A percentile compares a stretch with the other conserved stretches of the same genome.
These are phyloP conservation scores for Camellia sinensis DNA, from an alignment of 148 eudicot genomes.

Conservation along the genomic window DNA sequence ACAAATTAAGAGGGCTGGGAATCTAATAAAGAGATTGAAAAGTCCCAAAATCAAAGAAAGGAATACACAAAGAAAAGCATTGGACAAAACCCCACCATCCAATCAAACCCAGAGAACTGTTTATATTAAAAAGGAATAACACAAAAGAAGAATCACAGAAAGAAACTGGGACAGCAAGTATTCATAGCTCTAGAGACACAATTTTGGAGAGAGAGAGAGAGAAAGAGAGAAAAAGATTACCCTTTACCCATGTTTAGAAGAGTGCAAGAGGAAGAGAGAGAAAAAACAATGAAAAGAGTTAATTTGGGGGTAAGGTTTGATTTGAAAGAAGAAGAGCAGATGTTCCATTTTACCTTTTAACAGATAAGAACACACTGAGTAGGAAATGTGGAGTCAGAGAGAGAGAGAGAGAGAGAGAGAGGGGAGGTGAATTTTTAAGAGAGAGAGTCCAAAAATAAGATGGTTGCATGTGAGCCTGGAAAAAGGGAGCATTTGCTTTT, in stretches of 20 bases:
- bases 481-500: conserved; percentile 21
- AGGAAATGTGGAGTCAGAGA: not conserved
- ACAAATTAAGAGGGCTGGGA: conserved; percentile 7
- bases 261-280: not conserved
- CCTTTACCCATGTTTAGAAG: not conserved
- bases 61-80: conserved; percentile 13
- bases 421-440: not conserved
- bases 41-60: conserved; percentile 21
- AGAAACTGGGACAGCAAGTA: conserved; percentile 1
- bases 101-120: conserved; percentile 19
- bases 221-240: not conserved
- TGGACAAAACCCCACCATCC: conserved; percentile 23
- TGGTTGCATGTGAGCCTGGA: conserved; percentile 30
- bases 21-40: conserved; percentile 18
- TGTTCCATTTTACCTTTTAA: conserved; percentile 7
- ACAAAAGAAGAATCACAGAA: conserved; percentile 1
- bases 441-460: not conserved
- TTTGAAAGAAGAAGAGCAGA: conserved; percentile 4
- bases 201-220: not conserved
- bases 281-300: not conserved
- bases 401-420: not conserved
- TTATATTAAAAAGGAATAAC: conserved; percentile 9
- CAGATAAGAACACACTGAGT: not conserved
- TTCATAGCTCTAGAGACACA: not conserved
- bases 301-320: conserved; percentile 2